Percentiles rank a stretch among this genome's conserved stretches.
phyloP scores from a whole-genome alignment of 805 yeast genomes.

The Starmerella roubikii region DNA sequence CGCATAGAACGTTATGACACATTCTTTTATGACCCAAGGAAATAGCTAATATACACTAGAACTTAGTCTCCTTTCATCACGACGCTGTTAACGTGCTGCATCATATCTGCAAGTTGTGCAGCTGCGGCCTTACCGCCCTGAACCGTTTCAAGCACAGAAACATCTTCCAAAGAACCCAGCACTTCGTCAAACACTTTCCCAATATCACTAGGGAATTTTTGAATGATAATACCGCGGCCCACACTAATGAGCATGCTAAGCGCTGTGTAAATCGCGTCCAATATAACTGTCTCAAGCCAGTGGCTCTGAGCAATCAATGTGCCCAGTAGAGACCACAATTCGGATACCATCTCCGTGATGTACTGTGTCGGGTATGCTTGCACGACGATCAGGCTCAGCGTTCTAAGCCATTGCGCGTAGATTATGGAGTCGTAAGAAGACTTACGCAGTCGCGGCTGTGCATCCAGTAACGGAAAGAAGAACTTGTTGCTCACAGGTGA shows the following conservation, averaged over 20 bases:
- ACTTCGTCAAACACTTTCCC: slow-evolving; percentile 17
- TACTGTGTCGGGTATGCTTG: slow-evolving; percentile 44
- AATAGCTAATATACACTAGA: too few relatives aligned
- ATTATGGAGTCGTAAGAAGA: slow-evolving; percentile 27
- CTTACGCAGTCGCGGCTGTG: slow-evolving; percentile 9
- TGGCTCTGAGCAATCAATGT: slow-evolving; percentile 1
- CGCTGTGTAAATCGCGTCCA: slow-evolving; percentile 25
- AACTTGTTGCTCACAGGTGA: slow-evolving; percentile 35
- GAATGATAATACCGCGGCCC: slow-evolving; percentile 21
- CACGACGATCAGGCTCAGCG: slow-evolving; percentile 43
- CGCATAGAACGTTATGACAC: too few relatives aligned
- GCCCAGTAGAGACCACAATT: slow-evolving; percentile 29
- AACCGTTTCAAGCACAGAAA: slow-evolving; percentile 6
- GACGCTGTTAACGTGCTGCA: slow-evolving; percentile 10
- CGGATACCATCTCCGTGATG: slow-evolving; percentile 44
- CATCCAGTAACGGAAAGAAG: slow-evolving; percentile 40
- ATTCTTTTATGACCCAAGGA: too few relatives aligned
- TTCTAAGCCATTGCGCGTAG: slow-evolving; percentile 44
- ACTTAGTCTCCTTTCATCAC: too few relatives aligned
- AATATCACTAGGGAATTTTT: slow-evolving; percentile 22
- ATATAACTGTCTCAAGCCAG: slow-evolving; percentile 16
- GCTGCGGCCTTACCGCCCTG: slow-evolving; percentile 26
- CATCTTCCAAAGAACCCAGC: neutral
- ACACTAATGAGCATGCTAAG: slow-evolving; percentile 25
- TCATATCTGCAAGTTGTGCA: slow-evolving; percentile 20